Evolutionary conservation across 1,284 basidiomycete genomes (phyloP), one percentile per base, ranked within the genome.

Genomic region (Melampsora americana): DNA sequence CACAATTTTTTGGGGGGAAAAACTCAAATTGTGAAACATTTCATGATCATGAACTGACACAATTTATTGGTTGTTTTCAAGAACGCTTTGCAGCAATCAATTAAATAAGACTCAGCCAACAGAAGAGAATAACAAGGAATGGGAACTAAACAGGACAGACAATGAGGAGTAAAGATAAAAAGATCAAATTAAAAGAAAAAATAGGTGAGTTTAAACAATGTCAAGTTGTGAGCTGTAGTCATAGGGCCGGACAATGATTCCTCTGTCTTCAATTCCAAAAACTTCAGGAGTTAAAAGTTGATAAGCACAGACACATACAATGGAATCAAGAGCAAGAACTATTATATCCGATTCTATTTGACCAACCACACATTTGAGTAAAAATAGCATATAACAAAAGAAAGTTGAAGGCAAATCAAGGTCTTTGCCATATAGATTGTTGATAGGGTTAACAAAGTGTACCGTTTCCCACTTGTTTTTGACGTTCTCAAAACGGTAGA

Each of bases 401-500:
- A n/a, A n/a, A 30, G 42, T 48, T 1, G 35, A 12, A 39, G 59
- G 59, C 1, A 50, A 53, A 11, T 65, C 32, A 12, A 20, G 23
- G 6, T 30, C n/a, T 56, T 73, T 73, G 5, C 61, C 46, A 26
- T 28, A 73, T 14, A 71, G 5, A 35, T 71, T 71, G 5, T 53
- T 71, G 30, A 71, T 71, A 28, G 69, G 60, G 6, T 48, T 48
- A 48, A 48, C 46, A 48, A 48, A 48, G 46, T 20, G 20, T 48
- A 48, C 46, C 20, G 46, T 48, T 20, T 48, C 46, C 46, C 46
- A 48, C 11, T 48, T 48, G 46, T 48, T 11, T 48, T 48, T 48
- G 46, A 20, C 46, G 18, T 65, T 32, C 7, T 44, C n/a, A 23
- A 46, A 66, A 20, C 56, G 7, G 32, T 73, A 73, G 35, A 32